Base-by-base conservation (phyloP, 2,329 filamentous ascomycete species). In the Venturia nashicola region DNA sequence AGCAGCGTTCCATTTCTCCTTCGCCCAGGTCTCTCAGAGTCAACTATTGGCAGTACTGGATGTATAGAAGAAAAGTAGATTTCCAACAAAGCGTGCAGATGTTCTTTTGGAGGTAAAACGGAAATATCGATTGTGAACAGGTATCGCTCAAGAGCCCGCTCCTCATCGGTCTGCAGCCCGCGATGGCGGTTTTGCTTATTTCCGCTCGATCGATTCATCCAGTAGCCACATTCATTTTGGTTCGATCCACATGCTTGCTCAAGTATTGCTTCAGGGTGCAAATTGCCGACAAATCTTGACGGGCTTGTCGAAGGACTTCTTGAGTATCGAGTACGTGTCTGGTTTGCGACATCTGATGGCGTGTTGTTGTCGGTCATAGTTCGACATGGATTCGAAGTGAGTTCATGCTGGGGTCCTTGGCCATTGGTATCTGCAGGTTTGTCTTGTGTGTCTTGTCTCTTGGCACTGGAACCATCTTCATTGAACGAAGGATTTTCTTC, bases 11-110 rank as follows among this genome's bases (percentile, higher is more conserved):
- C 70, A 11, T 69, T 69, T 63, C 76, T 74, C 63, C 73, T 70
- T 14, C 70, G 69, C 40, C 74, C 72, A 65, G 79, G 78, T 59
- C 76, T 71, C 7, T 73, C 70, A 66, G 76, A 74, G 67, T 79
- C 75, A 32, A 81, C 72, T 1, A 81, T 70, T 2, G 79, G 78
- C 5, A 81, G 72, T 4, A 81, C 69, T 23, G 77, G 77, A 61
- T 81, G 76, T 1, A 80, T 71, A 62, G 75, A 77, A 43, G 67
- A 66, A 62, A 80, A 78, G 68, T 79, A 80, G 11, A 80, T 74
- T 57, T 78, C 72, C 18, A 79, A 70, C 4, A 80, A 69, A 5
- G 70, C 70, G 59, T 75, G 67, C 64, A 74, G 75, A 67, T 71
- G 69, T 68, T 65, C 72, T 32, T 68, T 71, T 64, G 70, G 74